Percentiles rank a stretch among this genome's conserved stretches.
These are phyloP conservation scores for Ambrosiella beaveri DNA, from an alignment of 2,329 filamentous ascomycete species.

Conservation along the genomic window DNA sequence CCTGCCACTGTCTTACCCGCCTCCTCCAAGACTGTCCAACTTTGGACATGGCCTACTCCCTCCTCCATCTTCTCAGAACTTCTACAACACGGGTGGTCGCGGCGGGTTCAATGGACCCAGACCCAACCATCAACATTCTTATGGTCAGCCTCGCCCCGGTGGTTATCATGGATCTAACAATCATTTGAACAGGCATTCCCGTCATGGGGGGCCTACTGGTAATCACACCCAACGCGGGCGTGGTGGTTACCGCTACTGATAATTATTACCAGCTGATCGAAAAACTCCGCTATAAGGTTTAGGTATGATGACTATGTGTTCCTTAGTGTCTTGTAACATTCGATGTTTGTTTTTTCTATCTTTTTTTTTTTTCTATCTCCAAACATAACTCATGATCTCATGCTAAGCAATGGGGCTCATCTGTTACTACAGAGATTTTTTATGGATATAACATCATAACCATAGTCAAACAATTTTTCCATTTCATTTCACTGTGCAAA, in stretches of 20 bases:
- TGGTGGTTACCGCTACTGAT: not conserved
- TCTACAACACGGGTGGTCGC: conserved; percentile 11
- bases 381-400: no score
- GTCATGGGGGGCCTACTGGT: conserved; percentile 4
- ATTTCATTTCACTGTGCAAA: no score
- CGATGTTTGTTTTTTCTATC: no score
- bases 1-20: conserved; percentile 23
- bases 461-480: no score
- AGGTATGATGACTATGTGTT: no score
- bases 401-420: no score
- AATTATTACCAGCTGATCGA: not conserved
- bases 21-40: conserved; percentile 27
- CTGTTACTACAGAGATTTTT: no score
- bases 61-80: conserved; percentile 18
- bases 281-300: no score
- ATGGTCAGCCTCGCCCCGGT: not conserved
- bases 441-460: no score
- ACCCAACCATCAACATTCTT: not conserved
- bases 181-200: not conserved
- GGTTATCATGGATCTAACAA: conserved; percentile 2
- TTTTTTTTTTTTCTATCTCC: no score
- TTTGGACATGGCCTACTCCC: conserved; percentile 28
- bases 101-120: conserved; percentile 8
- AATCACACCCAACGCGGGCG: conserved; percentile 3
- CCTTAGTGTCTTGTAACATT: no score